phyloP scores from a whole-genome alignment of 1,284 basidiomycete species.

The Chalciporus piperatoides region DNA sequence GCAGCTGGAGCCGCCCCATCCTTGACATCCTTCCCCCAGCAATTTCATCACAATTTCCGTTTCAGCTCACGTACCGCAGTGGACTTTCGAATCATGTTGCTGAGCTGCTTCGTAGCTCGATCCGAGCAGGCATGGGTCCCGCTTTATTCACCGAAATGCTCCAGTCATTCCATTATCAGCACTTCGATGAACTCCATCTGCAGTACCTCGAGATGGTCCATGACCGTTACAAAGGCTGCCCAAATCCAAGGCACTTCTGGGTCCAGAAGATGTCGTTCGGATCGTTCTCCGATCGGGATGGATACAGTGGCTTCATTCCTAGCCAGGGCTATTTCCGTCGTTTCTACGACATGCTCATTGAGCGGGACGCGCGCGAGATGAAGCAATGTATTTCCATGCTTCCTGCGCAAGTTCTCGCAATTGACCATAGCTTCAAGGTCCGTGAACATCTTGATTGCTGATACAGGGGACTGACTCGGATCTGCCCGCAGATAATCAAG shows the following conservation, averaged over 20 bases:
- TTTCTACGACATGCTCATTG: constrained; percentile 2
- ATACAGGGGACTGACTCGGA: background rate
- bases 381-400: constrained; percentile 5
- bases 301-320: background rate
- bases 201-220: background rate
- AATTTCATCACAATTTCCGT: background rate
- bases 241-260: constrained; percentile 1
- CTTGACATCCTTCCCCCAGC: background rate
- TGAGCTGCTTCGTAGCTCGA: background rate
- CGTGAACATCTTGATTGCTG: background rate
- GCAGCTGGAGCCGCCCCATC: constrained; percentile 1
- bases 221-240: background rate
- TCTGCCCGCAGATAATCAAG: background rate
- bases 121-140: background rate
- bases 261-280: background rate
- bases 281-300: background rate
- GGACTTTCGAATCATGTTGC: background rate
- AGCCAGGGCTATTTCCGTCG: background rate
- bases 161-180: background rate
- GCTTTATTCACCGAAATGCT: background rate
- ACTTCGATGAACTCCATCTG: background rate
- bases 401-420: background rate
- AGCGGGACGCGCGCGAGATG: background rate
- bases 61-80: constrained; percentile 1
- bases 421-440: constrained; percentile 5